These are phyloP conservation scores for Acrocalymma vagum DNA, from an alignment of 2,329 filamentous ascomycete genomes.

Conservation along the genomic window DNA sequence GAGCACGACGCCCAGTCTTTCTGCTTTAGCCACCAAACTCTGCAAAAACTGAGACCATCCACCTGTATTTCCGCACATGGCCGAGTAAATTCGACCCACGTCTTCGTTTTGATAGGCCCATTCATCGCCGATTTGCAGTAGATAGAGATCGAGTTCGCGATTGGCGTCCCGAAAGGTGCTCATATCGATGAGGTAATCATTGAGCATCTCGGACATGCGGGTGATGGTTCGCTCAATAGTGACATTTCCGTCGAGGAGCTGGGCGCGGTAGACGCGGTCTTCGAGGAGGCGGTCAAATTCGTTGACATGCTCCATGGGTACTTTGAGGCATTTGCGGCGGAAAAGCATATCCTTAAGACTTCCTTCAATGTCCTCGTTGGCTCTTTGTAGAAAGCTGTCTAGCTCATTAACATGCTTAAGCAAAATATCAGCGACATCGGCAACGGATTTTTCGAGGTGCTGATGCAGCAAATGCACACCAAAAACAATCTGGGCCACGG, in stretches of 20 bases:
- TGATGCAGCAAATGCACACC: slow-evolving; percentile 88
- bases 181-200: slow-evolving; percentile 81
- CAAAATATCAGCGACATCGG: slow-evolving; percentile 86
- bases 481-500: slow-evolving; percentile 91
- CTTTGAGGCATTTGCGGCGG: slow-evolving; percentile 78
- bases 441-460: slow-evolving; percentile 85
- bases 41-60: slow-evolving; percentile 87
- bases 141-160: slow-evolving; percentile 78
- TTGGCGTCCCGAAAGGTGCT: slow-evolving; percentile 79
- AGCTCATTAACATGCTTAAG: slow-evolving; percentile 94
- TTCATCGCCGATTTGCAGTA: slow-evolving; percentile 70
- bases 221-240: slow-evolving; percentile 89
- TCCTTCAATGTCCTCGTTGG: slow-evolving; percentile 83
- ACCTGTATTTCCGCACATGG: slow-evolving; percentile 92
- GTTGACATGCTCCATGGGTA: slow-evolving; percentile 82
- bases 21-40: slow-evolving; percentile 76
- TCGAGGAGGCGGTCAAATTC: slow-evolving; percentile 90
- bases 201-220: slow-evolving; percentile 78
- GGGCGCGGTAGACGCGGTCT: slow-evolving; percentile 80
- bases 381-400: slow-evolving; percentile 87
- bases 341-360: slow-evolving; percentile 76
- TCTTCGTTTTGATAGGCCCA: slow-evolving; percentile 66
- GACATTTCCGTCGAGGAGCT: slow-evolving; percentile 87
- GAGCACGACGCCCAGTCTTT: slow-evolving; percentile 73
- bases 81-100: slow-evolving; percentile 78